Base-by-base conservation (phyloP, 2,329 filamentous ascomycete species). In the Cladophialophora exuberans region DNA sequence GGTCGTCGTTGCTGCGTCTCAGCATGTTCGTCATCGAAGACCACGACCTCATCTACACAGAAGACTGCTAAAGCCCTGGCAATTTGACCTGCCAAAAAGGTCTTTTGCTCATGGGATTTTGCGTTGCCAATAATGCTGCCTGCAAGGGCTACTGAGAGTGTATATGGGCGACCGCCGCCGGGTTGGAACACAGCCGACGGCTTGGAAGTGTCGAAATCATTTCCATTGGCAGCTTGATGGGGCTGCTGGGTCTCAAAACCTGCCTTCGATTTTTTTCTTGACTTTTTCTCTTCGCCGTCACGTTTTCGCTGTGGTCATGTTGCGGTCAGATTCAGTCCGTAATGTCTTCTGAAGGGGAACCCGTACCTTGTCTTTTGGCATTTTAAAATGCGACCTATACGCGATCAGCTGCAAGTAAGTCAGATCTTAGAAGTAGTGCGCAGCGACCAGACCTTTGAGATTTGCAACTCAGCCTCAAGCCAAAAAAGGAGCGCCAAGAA, bases 41-140 rank as follows among this genome's bases (percentile, higher is more conserved):
- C 76, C 46, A 96, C 79, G 25, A 95, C 80, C 73, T 96, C 90
- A 68, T 96, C 90, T 62, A 96, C 81, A 66, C 83, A 87, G 73
- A 94, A 95, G 60, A 95, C 86, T 58, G 89, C 87, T 47, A 90
- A 81, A 28, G 89, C 89, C 49, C 90, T 88, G 4, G 90, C 90
- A 49, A 96, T 85, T 61, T 87, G 85, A 6, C 87, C 88, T 1
- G 86, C 87, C 43, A 88, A 78, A 43, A 81, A 79, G 30, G 87
- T 90, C 68, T 90, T 87, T 67, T 89, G 85, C 57, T 95, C 89
- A 60, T 86, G 83, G 7, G 86, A 88, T 54, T 83, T 78, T 31
- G 86, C 84, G 68, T 88, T 91, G 63, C 44, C 45, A 31, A 93
- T 80, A 39, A 94, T 83, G 67, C 88, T 93, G 28, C 87, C 88